These are phyloP conservation scores for Catenaria anguillulae DNA, from an alignment of 371 early-diverging fungal genomes.

Conservation along the genomic window DNA sequence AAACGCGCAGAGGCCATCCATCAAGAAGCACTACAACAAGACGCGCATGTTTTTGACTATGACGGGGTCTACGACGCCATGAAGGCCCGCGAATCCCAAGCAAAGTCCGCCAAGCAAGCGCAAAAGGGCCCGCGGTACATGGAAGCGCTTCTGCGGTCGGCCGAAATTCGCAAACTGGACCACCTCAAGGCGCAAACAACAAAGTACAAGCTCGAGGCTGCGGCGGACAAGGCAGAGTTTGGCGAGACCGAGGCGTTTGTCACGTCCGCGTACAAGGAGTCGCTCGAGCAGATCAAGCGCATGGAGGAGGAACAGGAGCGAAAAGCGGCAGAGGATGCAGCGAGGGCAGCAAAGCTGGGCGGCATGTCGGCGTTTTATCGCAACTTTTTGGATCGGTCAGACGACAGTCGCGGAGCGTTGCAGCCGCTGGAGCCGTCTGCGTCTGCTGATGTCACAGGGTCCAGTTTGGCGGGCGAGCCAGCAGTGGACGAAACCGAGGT, in stretches of 20 bases:
- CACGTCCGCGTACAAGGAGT: constrained; percentile 64
- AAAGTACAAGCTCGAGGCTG: constrained; percentile 60
- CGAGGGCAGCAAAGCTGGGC: not conserved
- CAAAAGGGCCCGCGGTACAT: constrained; percentile 39
- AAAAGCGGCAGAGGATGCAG: constrained; percentile 5
- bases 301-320: constrained; percentile 66
- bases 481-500: constrained; percentile 17
- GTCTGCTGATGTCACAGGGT: too few species aligned
- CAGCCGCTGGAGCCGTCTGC: constrained; percentile 1
- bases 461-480: constrained; percentile 17
- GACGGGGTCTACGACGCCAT: constrained; percentile 79
- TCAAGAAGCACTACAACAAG: constrained; percentile 52
- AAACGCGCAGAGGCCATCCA: constrained; percentile 25
- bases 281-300: constrained; percentile 57
- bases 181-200: constrained; percentile 62
- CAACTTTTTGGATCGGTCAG: constrained; percentile 24
- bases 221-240: constrained; percentile 48
- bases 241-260: constrained; percentile 74
- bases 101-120: constrained; percentile 19
- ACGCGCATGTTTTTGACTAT: constrained; percentile 76
- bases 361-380: constrained; percentile 26
- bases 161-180: constrained; percentile 68
- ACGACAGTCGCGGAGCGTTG: constrained; percentile 17
- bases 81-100: constrained; percentile 41
- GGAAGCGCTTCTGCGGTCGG: constrained; percentile 48